Evolutionary conservation across 371 early-diverging fungal genomes (phyloP).

Genomic region (Dentiscutata heterogama): DNA sequence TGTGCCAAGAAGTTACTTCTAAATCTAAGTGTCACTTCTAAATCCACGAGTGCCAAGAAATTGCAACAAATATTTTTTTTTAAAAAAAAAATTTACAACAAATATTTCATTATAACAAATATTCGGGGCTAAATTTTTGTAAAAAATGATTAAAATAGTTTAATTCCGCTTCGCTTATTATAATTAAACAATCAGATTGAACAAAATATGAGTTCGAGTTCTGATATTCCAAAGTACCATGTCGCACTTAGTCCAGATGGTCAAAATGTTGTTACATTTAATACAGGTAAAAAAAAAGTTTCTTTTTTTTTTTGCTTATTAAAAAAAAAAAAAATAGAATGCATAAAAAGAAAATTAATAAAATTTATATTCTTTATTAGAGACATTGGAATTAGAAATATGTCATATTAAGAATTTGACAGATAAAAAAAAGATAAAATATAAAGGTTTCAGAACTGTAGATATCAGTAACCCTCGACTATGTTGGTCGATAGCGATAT

Average conservation of each 20-base stretch:
- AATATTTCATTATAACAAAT: too few relatives aligned
- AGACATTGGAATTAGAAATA: background rate
- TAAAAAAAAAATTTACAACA: too few relatives aligned
- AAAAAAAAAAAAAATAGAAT: background rate
- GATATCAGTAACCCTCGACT: background rate
- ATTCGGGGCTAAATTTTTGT: too few relatives aligned
- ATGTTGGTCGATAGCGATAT: conserved; percentile 8
- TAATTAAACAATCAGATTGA: too few relatives aligned
- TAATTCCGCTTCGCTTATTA: too few relatives aligned
- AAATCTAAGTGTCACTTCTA: too few relatives aligned
- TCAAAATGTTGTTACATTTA: conserved; percentile 3
- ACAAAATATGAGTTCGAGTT: too few relatives aligned
- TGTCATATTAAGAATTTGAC: background rate
- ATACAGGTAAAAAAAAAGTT: background rate
- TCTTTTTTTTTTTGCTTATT: too few relatives aligned
- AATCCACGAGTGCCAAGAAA: too few relatives aligned
- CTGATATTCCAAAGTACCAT: background rate
- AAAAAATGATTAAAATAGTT: too few relatives aligned
- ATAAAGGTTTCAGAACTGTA: background rate
- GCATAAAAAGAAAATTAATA: background rate
- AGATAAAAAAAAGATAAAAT: background rate
- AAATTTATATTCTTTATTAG: background rate
- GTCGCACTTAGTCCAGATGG: conserved; percentile 25
- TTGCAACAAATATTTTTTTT: too few relatives aligned
- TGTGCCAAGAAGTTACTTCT: too few relatives aligned